Conservation (phyloP, 225 moss, liverwort and hornwort genomes). For the Straminergon stramineum region DNA sequence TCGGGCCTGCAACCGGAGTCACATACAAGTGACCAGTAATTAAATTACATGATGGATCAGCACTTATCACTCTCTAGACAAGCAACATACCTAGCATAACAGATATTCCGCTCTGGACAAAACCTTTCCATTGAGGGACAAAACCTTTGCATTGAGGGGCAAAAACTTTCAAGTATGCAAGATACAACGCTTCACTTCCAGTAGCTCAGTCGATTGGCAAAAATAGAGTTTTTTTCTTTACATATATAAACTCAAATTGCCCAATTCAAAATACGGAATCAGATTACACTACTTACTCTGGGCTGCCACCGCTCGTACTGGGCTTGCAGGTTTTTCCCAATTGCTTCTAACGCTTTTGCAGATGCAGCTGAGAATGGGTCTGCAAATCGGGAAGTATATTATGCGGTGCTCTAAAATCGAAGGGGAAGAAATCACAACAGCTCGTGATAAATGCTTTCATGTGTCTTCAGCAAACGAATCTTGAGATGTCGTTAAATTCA, state of each 20-base stretch:
- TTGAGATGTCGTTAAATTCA: not conserved
- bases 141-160: not conserved
- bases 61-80: not conserved
- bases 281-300: slow-evolving; percentile 38
- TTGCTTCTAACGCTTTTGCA: slow-evolving; percentile 81
- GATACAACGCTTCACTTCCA: not conserved
- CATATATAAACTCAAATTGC: not conserved
- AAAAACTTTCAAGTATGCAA: not conserved
- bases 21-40: not conserved
- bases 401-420: not conserved
- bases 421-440: not conserved
- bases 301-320: slow-evolving; percentile 99
- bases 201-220: not conserved
- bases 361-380: slow-evolving; percentile 78
- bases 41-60: not conserved
- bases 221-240: not conserved
- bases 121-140: not conserved
- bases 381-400: slow-evolving; percentile 14
- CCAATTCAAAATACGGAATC: not conserved
- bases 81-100: not conserved
- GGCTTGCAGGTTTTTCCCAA: slow-evolving; percentile 83
- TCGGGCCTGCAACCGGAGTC: slow-evolving; percentile 50
- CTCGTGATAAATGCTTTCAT: not conserved
- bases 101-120: not conserved
- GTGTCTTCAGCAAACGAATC: not conserved